These are phyloP conservation scores for Alternaria consortialis DNA, from an alignment of 2,329 filamentous ascomycete genomes.

Conservation along the genomic window DNA sequence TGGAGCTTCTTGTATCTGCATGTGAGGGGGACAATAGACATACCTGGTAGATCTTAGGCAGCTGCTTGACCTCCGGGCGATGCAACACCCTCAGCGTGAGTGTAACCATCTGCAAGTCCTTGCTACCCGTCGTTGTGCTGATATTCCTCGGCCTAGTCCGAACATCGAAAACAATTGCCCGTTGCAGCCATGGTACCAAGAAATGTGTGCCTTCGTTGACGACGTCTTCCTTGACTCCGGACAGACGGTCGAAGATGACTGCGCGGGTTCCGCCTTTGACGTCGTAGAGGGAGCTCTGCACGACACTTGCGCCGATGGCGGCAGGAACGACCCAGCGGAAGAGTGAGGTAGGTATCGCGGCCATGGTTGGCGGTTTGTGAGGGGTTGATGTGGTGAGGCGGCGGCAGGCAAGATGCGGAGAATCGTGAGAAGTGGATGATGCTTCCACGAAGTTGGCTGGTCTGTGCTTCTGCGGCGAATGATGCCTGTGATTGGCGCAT, in stretches of 20 bases:
- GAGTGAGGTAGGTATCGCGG: conserved; percentile 45
- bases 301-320: conserved; percentile 71
- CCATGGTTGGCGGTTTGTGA: conserved; percentile 44
- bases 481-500: conserved; percentile 26
- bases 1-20: not conserved
- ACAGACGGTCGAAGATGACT: conserved; percentile 95
- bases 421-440: conserved; percentile 24
- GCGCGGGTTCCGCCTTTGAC: conserved; percentile 93
- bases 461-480: conserved; percentile 24
- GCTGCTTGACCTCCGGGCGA: conserved; percentile 87
- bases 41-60: conserved; percentile 99
- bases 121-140: conserved; percentile 95
- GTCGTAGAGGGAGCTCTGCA: conserved; percentile 90
- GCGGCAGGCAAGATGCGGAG: conserved; percentile 23
- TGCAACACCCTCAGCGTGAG: conserved; percentile 95
- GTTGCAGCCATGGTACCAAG: conserved; percentile 93
- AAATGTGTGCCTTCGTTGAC: conserved; percentile 98
- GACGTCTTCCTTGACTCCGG: conserved; percentile 91
- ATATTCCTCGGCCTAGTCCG: conserved; percentile 98
- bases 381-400: conserved; percentile 29
- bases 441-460: conserved; percentile 11
- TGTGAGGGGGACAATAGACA: conserved; percentile 31
- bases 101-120: conserved; percentile 99
- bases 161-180: conserved; percentile 94
- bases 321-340: conserved; percentile 73